phyloP scores from a whole-genome alignment of 1,284 basidiomycete species.

The Entoloma clypeatum region DNA sequence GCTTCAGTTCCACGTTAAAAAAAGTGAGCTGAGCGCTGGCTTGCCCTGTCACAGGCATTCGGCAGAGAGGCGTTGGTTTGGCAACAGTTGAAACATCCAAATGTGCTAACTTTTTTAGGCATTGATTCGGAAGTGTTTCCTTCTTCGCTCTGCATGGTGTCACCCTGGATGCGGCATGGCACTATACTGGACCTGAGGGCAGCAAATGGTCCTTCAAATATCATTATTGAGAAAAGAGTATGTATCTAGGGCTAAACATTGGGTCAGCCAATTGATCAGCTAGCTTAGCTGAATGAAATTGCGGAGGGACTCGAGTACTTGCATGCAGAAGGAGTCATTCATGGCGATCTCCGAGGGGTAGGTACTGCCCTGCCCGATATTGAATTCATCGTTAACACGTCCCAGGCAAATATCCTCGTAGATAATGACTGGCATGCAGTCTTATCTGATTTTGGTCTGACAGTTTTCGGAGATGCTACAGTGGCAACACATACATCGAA shows the following conservation, averaged over 20 bases:
- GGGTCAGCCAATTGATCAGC: not conserved
- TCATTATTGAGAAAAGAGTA: constrained; percentile 17
- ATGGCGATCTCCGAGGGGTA: constrained; percentile 24
- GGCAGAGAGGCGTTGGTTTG: constrained; percentile 24
- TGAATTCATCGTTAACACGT: not conserved
- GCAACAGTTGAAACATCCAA: constrained; percentile 24
- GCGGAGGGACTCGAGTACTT: constrained; percentile 22
- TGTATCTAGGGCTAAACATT: not conserved
- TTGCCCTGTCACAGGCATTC: constrained; percentile 24
- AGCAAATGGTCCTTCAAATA: constrained; percentile 13
- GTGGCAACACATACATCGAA: constrained; percentile 21
- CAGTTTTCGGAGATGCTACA: constrained; percentile 22
- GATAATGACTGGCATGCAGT: constrained; percentile 23
- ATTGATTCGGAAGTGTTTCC: constrained; percentile 21
- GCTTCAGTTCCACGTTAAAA: no score
- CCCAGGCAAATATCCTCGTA: constrained; percentile 24
- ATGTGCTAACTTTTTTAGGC: constrained; percentile 21
- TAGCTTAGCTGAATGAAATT: constrained; percentile 17
- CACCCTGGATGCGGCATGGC: constrained; percentile 23
- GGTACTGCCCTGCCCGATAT: not conserved
- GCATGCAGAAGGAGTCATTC: constrained; percentile 22
- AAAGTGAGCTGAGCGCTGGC: no score
- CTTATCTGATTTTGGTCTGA: constrained; percentile 26
- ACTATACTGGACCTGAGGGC: constrained; percentile 17
- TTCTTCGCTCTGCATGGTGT: constrained; percentile 20